Conservation (phyloP, 257 asterid genomes). For the Prunella vulgaris region DNA sequence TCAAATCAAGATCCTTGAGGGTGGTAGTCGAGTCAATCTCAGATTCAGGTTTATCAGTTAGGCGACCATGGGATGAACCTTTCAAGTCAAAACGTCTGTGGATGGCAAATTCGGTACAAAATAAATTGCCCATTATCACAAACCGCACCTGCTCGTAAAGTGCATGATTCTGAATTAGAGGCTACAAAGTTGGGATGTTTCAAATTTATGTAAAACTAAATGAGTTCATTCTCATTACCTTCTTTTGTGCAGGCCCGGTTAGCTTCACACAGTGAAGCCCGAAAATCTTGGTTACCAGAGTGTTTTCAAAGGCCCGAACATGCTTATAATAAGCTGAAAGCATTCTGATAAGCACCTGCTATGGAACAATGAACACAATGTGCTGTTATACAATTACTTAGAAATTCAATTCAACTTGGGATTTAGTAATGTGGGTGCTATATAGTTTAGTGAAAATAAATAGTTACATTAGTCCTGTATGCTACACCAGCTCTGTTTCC, state of each 20-base stretch:
- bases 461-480: not conserved
- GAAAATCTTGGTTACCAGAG: slow-evolving; percentile 77
- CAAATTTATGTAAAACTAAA: not conserved
- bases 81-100: slow-evolving; percentile 89
- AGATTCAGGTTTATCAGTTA: slow-evolving; percentile 74
- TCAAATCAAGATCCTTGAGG: slow-evolving; percentile 92
- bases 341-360: slow-evolving; percentile 88
- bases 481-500: not conserved
- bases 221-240: slow-evolving; percentile 37
- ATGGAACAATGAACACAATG: slow-evolving; percentile 15
- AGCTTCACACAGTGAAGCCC: slow-evolving; percentile 94
- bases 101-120: slow-evolving; percentile 63
- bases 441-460: too few species aligned
- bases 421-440: too few species aligned
- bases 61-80: slow-evolving; percentile 94
- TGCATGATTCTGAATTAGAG: slow-evolving; percentile 3
- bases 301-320: slow-evolving; percentile 71
- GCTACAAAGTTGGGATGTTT: not conserved
- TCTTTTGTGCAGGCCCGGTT: slow-evolving; percentile 87
- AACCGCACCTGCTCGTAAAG: slow-evolving; percentile 64
- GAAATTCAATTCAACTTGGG: not conserved
- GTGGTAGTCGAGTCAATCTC: slow-evolving; percentile 85
- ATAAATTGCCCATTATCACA: slow-evolving; percentile 91
- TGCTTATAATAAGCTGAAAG: slow-evolving; percentile 91
- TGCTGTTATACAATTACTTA: slow-evolving; percentile 3